phyloP scores from a whole-genome alignment of 2,329 filamentous ascomycete species.

The Aspergillus ochraceoroseus region DNA sequence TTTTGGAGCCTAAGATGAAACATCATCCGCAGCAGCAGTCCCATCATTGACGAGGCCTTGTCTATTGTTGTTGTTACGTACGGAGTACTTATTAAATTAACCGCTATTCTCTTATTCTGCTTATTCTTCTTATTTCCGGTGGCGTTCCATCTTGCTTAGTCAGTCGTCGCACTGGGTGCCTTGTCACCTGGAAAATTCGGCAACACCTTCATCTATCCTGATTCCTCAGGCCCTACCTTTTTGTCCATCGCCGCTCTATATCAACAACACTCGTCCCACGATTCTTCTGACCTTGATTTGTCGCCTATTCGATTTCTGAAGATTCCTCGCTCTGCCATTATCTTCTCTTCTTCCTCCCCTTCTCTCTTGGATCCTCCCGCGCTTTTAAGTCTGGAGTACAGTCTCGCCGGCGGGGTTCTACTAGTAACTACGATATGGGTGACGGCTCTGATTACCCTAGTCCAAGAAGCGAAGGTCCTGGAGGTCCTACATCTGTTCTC shows the following conservation, averaged over 20 bases:
- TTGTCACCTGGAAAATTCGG: constrained; percentile 30
- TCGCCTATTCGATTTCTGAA: not conserved
- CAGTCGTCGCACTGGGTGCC: constrained; percentile 22
- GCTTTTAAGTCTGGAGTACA: constrained; percentile 10
- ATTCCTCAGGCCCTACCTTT: constrained; percentile 6
- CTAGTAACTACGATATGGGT: constrained; percentile 35
- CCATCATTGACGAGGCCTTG: too few relatives aligned
- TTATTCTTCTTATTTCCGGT: constrained; percentile 8
- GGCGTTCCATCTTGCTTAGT: constrained; percentile 24
- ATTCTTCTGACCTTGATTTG: constrained; percentile 1
- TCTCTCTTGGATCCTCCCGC: constrained; percentile 1
- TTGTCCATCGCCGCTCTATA: constrained; percentile 12
- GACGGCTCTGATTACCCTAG: constrained; percentile 43
- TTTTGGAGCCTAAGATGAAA: constrained; percentile 10
- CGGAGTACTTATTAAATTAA: not conserved
- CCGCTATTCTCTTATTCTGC: not conserved
- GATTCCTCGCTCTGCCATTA: not conserved
- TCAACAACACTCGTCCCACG: constrained; percentile 6
- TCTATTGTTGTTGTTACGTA: too few relatives aligned
- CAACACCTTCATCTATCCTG: constrained; percentile 15
- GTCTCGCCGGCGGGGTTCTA: constrained; percentile 27
- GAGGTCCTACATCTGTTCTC: constrained; percentile 34
- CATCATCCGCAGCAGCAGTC: too few relatives aligned
- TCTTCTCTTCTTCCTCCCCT: not conserved
- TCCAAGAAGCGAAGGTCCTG: constrained; percentile 42